These are phyloP conservation scores for Claviceps sp. DNA, from an alignment of 2,329 filamentous ascomycete species.

Conservation along the genomic window DNA sequence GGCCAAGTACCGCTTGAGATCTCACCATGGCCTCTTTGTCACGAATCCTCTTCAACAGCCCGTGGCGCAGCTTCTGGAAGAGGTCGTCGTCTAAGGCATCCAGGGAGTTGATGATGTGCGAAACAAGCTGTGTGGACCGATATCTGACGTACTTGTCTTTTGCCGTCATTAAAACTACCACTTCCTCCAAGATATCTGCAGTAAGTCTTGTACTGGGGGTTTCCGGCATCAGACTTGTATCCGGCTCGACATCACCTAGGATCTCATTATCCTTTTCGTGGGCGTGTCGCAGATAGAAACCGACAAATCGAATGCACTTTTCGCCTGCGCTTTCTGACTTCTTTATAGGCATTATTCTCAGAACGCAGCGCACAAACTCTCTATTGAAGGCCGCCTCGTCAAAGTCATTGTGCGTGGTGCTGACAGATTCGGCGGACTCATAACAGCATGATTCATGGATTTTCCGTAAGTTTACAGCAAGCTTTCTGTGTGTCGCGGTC, in stretches of 20 bases:
- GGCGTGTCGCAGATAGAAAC: constrained; percentile 67
- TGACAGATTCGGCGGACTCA: constrained; percentile 40
- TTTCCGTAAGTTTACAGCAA: constrained; percentile 77
- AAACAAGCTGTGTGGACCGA: constrained; percentile 76
- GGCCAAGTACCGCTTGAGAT: constrained; percentile 78
- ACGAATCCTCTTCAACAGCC: constrained; percentile 69
- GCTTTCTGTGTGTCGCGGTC: constrained; percentile 79
- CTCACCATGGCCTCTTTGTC: constrained; percentile 92
- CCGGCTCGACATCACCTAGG: constrained; percentile 49
- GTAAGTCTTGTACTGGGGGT: constrained; percentile 75
- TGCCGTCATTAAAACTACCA: constrained; percentile 63
- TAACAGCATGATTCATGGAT: constrained; percentile 77
- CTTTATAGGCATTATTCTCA: constrained; percentile 74
- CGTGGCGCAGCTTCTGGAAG: constrained; percentile 68
- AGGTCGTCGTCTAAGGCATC: constrained; percentile 86
- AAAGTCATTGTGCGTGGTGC: constrained; percentile 48
- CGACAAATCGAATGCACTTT: constrained; percentile 71
- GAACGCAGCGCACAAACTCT: constrained; percentile 71
- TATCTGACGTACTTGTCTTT: constrained; percentile 93
- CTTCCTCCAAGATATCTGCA: constrained; percentile 55
- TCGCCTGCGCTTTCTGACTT: constrained; percentile 86
- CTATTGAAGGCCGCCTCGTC: constrained; percentile 77
- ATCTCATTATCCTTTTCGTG: constrained; percentile 59
- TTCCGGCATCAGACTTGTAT: constrained; percentile 59
- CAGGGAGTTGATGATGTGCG: constrained; percentile 83